Evolutionary conservation across 2,329 filamentous ascomycete species (phyloP).

Genomic region (Pseudogymnoascus sp.): DNA sequence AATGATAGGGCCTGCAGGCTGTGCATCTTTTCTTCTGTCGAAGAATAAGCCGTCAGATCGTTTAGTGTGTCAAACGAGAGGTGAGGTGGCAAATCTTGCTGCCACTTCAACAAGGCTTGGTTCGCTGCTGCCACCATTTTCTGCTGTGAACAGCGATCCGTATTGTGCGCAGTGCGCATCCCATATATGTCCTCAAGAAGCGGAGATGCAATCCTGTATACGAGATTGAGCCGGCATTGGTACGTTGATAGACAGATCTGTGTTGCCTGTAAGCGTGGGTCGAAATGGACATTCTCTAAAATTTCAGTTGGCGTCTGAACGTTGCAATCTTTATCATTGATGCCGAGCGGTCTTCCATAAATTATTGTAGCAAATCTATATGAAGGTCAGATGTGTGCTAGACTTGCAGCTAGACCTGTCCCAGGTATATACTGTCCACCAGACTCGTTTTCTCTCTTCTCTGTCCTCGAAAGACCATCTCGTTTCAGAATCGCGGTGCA

Average conservation of each 20-base stretch:
- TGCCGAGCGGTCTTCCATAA: constrained; percentile 34
- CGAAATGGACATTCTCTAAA: constrained; percentile 18
- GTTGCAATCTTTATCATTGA: constrained; percentile 35
- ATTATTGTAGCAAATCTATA: constrained; percentile 31
- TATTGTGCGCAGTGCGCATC: constrained; percentile 13
- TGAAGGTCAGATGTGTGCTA: neutral
- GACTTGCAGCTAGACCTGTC: constrained; percentile 12
- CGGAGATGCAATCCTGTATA: constrained; percentile 28
- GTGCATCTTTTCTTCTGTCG: constrained; percentile 16
- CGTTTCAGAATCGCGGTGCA: constrained; percentile 14
- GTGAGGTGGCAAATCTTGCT: constrained; percentile 21
- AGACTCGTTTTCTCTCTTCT: constrained; percentile 15
- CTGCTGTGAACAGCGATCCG: constrained; percentile 14
- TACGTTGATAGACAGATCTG: constrained; percentile 13
- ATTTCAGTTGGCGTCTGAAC: constrained; percentile 30
- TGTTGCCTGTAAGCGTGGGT: neutral
- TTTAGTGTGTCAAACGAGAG: constrained; percentile 20
- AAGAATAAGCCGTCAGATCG: constrained; percentile 17
- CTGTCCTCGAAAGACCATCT: constrained; percentile 12
- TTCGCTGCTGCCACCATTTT: constrained; percentile 20
- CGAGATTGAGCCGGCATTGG: constrained; percentile 24
- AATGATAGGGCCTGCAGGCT: constrained; percentile 34
- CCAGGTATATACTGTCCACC: constrained; percentile 19
- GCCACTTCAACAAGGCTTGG: constrained; percentile 22
- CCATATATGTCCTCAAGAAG: constrained; percentile 27